These are phyloP conservation scores for Dryadomyces sulphureus DNA, from an alignment of 2,329 filamentous ascomycete species.

Conservation along the genomic window DNA sequence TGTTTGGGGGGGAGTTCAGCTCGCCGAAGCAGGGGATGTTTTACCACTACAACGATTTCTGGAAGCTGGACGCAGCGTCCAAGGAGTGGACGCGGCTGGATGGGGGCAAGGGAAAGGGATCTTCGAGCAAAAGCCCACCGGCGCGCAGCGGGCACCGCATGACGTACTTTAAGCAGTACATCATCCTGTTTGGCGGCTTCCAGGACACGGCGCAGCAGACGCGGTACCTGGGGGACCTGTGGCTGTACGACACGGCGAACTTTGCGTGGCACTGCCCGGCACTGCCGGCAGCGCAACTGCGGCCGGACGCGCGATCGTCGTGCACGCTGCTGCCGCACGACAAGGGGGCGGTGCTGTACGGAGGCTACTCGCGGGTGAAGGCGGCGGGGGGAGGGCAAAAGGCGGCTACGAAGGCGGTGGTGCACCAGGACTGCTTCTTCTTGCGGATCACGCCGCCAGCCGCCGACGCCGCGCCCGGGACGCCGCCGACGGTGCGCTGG, in stretches of 20 bases:
- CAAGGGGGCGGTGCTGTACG: constrained; percentile 75
- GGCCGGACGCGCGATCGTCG: constrained; percentile 80
- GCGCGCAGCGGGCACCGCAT: constrained; percentile 87
- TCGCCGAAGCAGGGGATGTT: constrained; percentile 96
- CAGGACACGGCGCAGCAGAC: constrained; percentile 94
- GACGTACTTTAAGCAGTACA: constrained; percentile 95
- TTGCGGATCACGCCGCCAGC: constrained; percentile 63
- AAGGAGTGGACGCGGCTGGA: constrained; percentile 90
- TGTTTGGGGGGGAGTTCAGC: constrained; percentile 95
- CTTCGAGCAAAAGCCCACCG: constrained; percentile 64
- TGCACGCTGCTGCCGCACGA: constrained; percentile 90
- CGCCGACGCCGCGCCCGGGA: constrained; percentile 47
- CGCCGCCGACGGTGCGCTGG: constrained; percentile 68
- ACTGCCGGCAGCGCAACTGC: constrained; percentile 63
- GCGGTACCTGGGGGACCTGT: constrained; percentile 84
- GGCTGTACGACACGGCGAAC: constrained; percentile 85
- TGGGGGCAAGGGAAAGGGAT: constrained; percentile 32
- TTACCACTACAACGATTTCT: constrained; percentile 99
- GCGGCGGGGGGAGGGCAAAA: constrained; percentile 47
- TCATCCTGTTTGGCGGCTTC: constrained; percentile 90
- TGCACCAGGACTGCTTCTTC: constrained; percentile 94
- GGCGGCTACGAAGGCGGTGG: constrained; percentile 68
- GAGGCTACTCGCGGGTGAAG: constrained; percentile 89
- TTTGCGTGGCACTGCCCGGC: constrained; percentile 72
- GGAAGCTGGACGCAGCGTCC: constrained; percentile 69